Evolutionary conservation across 768 basidiomycete genomes (phyloP), one percentile per base, ranked within the genome.

Genomic region (Strobilomyces confusus): DNA sequence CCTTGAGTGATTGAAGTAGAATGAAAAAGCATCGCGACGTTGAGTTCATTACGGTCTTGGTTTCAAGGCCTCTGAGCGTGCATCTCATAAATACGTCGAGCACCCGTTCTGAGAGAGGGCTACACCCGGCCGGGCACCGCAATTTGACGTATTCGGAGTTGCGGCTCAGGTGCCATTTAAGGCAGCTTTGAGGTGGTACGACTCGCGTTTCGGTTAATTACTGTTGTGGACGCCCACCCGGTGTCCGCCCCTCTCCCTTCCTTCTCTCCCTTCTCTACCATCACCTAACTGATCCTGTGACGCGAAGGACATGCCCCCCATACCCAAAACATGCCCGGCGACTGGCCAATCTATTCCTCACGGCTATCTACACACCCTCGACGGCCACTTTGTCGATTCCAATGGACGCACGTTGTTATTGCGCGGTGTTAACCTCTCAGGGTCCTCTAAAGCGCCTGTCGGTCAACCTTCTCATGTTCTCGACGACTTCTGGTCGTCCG

Each of bases 381-480:
- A 80, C 48, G 81, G 79, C 59, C 78, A 81, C 48, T 92, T 92
- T 62, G 81, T 91, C 63, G 90, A 92, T 70, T 77, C 77, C 49
- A 69, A 75, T 48, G 88, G 91, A 20, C 82, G 92, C 43, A 86
- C 87, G 0, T 70, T 95, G 19, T 75, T 98, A 15, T 76, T 99
- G 0, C 83, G 95, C 49, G 97, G 97, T n/a, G 89, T 98, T 41
- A 99, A 99, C 68, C 81, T 98, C 43, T 87, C 91, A 13, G 92
- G 92, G 9, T 84, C 92, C 1, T 82, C 87, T 44, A 99, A 99
- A 66, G 84, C 88, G 0, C 95, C 95, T 0, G 65, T 83, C 1
- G 81, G 77, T 44, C 78, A 82, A 51, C 89, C 84, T 0, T 87
- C 86, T 0, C 79, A 89, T 54, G 60, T 81, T 26, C 75, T 84